A percentile compares a stretch with the other conserved stretches of the same genome.
These are phyloP conservation scores for Neophaeococcomyces aloes DNA, from an alignment of 2,329 filamentous ascomycete genomes.

Conservation along the genomic window DNA sequence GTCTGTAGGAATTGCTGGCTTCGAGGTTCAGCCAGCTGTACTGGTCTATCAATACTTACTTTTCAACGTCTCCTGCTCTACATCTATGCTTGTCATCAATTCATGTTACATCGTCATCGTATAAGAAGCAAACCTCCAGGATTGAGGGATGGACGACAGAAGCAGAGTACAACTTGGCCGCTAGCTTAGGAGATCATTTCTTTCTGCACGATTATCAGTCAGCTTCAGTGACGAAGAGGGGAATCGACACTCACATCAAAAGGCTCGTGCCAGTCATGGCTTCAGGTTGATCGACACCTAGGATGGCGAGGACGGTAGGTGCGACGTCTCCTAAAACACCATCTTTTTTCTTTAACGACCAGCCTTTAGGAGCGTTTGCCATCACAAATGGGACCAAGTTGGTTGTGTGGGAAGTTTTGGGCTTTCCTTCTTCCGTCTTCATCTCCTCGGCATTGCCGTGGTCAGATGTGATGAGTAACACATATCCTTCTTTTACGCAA, in stretches of 20 bases:
- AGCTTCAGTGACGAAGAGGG: background rate
- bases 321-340: constrained; percentile 96
- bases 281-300: constrained; percentile 81
- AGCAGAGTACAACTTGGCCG: background rate
- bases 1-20: background rate
- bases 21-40: background rate
- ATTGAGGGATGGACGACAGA: background rate
- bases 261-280: constrained; percentile 87
- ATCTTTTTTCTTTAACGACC: constrained; percentile 69
- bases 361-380: constrained; percentile 88
- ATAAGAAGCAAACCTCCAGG: background rate
- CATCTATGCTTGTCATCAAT: constrained; percentile 1
- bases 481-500: constrained; percentile 86
- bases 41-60: background rate
- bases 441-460: constrained; percentile 99
- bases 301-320: constrained; percentile 79
- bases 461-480: constrained; percentile 91
- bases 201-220: background rate
- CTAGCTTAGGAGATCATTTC: background rate
- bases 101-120: background rate
- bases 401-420: constrained; percentile 95
- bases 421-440: constrained; percentile 89
- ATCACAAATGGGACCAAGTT: constrained; percentile 98
- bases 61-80: constrained; percentile 1
- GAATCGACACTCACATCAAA: constrained; percentile 53